Base-by-base conservation (phyloP, 176 grass and related monocot genomes). In the Juncus inflexus region DNA sequence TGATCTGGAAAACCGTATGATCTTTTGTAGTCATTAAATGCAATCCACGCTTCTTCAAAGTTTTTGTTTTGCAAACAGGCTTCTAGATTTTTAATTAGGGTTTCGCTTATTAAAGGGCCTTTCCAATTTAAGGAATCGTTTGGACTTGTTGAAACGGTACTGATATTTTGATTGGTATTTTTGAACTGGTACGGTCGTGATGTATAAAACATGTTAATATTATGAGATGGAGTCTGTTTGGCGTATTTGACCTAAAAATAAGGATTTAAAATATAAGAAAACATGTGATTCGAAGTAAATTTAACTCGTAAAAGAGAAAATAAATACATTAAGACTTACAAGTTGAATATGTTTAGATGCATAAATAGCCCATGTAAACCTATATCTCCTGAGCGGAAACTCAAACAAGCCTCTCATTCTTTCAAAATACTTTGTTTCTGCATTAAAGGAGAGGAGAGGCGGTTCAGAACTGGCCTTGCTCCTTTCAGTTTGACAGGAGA, bases 1-100 rank as follows among this genome's bases (percentile, higher is more conserved):
- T 74, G 87, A 56, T 85, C 64, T 55, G 82, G 92, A 79, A 89
- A 51, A 66, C 87, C 80, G 7, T 91, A 78, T 58, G 88, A 47
- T 51, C 10, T 81, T 80, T 79, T 91, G 79, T 84, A 91, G 70
- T 81, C 59, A 64, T 68, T 51, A 0, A 96, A 91, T 61, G 87
- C 60, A 35, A 76, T 85, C 77, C 90, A 75, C 3, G 79, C 87
- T 49, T 96, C 79, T 0, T 91, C 77, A 0, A 83, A 15, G 61
- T 72, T 74, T 58, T 83, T 80, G 74, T 86, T 70, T 57, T 88
- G 76, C 65, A 96, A 60, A 68, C 74, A 66, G 52, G 19, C 7
- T 28, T 87, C 62, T 1, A 96, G 56, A 13, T 69, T 96, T 69
- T 74, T 83, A 55, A 81, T 16, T 12, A 96, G 62, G 4, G 79